Base-by-base conservation (phyloP, 2,329 filamentous ascomycete genomes). In the Hortaea sp. region DNA sequence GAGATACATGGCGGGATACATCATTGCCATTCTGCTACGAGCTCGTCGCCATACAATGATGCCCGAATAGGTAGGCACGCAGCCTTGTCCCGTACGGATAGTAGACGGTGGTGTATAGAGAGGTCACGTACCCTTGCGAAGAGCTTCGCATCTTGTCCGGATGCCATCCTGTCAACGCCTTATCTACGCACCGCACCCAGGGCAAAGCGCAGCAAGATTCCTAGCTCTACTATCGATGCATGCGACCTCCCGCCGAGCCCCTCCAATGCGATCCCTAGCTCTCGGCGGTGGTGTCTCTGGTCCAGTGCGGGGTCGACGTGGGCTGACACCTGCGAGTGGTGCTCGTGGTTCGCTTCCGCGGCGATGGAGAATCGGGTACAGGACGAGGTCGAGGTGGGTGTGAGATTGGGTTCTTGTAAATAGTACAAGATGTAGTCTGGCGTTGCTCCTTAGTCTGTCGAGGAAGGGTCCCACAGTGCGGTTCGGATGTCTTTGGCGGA, bases 131-230 rank as follows among this genome's bases (percentile, higher is more conserved):
- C 92, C 75, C 92, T 82, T 69, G 92, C 90, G 75, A 98, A 98
- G 73, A 98, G 83, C 80, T 95, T 97, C 73, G 92, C 94, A 81
- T 97, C 92, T 9, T 46, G 88, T 72, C 86, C 87, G 68, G 77
- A 72, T 66, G 74, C 79, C 78, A 82, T 82, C 10, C 13, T 31
- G 40, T 29, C 27, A 10, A 30, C 13, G 40, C 28, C 9, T 42
- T 11, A 29, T 20, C 40, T 42, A 28, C 40, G 40, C 40, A 9
- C 20, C 20, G 27, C 40, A 7, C 28, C 9, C 6, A 29, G 28
- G 20, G 20, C 10, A 20, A 4, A 20, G 10, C 37, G 20, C 37
- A n/a, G 10, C 37, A 27, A 20, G 37, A n/a, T 7, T 7, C 20
- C 20, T n/a, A 39, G 37, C 37, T 20, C 20, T 39, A n/a, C 13